Evolutionary conservation across 768 basidiomycete species (phyloP), one percentile per base, ranked within the genome.

Genomic region (Phylloporus sp.): DNA sequence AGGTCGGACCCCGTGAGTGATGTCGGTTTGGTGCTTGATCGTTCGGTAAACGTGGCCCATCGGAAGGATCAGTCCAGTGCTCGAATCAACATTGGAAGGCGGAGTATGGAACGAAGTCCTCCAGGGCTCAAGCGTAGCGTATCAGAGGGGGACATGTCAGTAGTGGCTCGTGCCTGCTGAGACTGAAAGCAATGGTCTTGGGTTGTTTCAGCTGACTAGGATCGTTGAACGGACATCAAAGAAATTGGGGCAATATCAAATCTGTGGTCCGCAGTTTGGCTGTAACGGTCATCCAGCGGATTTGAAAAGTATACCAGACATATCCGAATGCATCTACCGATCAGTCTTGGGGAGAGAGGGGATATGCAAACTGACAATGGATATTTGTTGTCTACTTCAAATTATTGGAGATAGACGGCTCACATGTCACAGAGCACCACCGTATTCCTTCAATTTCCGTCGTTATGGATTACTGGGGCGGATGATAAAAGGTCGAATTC

Each of bases 1-100:
- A 1, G 81, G 83, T n/a, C 81, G 78, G 42, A 82, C 80, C 45
- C 80, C 73, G n/a, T 56, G 47, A 75, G 60, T 80, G 80, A 43
- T 77, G 70, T n/a, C 84, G 72, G 47, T 78, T 76, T 45, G 83
- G 70, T 1, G 60, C 65, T 46, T 65, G 63, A 28, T 76, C 58
- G 44, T 36, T 46, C 20, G 53, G 55, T 48, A 53, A 48, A 53
- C 43, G 60, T 63, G 56, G 34, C 50, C 39, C 0, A 55, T 50
- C 12, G 75, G 73, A 69, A 36, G 80, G 75, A 22, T 72, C 62
- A 2, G 64, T 45, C 82, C 80, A 85, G 36, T 80, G 3, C 18
- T 50, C 35, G 39, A 52, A 26, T 32, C 29, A 23, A 31, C 28
- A n/a, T 47, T 55, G 35, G 59, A 50, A n/a, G 82, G 76, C 10